Conservation (phyloP, 2,329 filamentous ascomycete genomes). For the Beauveria scarabaeidicola region DNA sequence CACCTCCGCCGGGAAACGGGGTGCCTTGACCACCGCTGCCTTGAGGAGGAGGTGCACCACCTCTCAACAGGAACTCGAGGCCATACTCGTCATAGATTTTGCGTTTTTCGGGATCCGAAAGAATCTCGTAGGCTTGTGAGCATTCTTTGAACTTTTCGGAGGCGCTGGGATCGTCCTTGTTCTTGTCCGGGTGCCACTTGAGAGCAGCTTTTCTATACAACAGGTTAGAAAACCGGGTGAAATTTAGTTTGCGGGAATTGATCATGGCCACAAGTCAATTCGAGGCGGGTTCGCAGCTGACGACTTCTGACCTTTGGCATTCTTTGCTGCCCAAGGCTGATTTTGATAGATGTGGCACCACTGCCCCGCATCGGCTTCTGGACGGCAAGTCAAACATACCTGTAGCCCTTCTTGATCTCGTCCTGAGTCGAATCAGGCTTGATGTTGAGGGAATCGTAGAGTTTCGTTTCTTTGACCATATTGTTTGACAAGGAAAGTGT, state of each 20-base stretch:
- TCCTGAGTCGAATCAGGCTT: conserved; percentile 77
- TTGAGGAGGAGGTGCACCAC: conserved; percentile 61
- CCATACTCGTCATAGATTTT: conserved; percentile 93
- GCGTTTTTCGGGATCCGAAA: conserved; percentile 93
- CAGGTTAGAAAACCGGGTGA: conserved; percentile 7
- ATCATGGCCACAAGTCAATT: neutral
- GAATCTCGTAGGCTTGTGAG: conserved; percentile 95
- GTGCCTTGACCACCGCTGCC: conserved; percentile 46
- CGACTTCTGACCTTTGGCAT: neutral
- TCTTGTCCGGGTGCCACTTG: conserved; percentile 96
- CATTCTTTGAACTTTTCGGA: conserved; percentile 97
- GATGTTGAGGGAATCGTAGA: conserved; percentile 80
- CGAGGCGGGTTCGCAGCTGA: neutral
- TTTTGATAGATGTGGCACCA: neutral
- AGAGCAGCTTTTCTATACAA: conserved; percentile 69
- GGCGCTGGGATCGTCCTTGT: conserved; percentile 79
- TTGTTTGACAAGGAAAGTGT: conserved; percentile 23
- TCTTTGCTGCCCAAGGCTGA: neutral
- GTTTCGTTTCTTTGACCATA: conserved; percentile 93
- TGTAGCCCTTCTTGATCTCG: conserved; percentile 94
- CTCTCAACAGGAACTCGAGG: conserved; percentile 82
- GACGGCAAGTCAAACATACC: conserved; percentile 42
- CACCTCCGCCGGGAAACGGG: conserved; percentile 49
- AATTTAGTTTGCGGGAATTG: neutral
- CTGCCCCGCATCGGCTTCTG: conserved; percentile 3